Conservation (phyloP, 306 rosid genomes). For the Rosa persica region DNA sequence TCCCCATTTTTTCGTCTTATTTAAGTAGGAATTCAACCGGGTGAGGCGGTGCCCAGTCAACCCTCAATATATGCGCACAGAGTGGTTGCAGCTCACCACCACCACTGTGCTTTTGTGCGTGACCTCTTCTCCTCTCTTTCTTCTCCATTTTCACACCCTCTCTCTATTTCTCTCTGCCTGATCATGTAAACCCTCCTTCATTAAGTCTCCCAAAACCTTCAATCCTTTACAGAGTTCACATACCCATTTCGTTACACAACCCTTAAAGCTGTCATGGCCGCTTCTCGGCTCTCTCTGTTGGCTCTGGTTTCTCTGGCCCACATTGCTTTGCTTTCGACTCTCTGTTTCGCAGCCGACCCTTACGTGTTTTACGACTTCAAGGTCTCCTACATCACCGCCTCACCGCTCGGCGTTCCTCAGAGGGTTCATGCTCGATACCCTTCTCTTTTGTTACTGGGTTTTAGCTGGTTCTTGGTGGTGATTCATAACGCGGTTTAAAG, state of each 20-base stretch:
- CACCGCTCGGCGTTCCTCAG: conserved; percentile 85
- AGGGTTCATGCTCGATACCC: conserved; percentile 39
- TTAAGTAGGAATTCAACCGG: not conserved
- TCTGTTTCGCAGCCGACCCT: conserved; percentile 66
- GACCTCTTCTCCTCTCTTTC: not conserved
- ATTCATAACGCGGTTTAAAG: not conserved
- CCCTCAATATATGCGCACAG: conserved; percentile 3
- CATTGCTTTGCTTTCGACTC: conserved; percentile 40
- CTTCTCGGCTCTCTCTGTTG: conserved; percentile 29
- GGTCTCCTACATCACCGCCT: conserved; percentile 60
- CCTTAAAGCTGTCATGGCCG: conserved; percentile 30
- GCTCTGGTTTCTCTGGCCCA: conserved; percentile 38
- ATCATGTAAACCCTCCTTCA: conserved; percentile 5
- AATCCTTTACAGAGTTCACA: not conserved
- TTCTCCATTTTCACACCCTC: conserved; percentile 4
- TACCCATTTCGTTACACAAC: too few relatives aligned
- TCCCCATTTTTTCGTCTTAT: not conserved
- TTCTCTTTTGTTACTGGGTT: not conserved
- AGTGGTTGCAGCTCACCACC: not conserved
- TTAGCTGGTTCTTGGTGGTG: not conserved
- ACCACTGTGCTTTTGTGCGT: not conserved
- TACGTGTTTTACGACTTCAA: conserved; percentile 46
- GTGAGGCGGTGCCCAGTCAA: conserved; percentile 1
- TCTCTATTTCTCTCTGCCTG: not conserved
- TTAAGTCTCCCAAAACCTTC: not conserved